Evolutionary conservation across 352 stramenopile species (phyloP).

Genomic region (Ochromonadaceae sp.): DNA sequence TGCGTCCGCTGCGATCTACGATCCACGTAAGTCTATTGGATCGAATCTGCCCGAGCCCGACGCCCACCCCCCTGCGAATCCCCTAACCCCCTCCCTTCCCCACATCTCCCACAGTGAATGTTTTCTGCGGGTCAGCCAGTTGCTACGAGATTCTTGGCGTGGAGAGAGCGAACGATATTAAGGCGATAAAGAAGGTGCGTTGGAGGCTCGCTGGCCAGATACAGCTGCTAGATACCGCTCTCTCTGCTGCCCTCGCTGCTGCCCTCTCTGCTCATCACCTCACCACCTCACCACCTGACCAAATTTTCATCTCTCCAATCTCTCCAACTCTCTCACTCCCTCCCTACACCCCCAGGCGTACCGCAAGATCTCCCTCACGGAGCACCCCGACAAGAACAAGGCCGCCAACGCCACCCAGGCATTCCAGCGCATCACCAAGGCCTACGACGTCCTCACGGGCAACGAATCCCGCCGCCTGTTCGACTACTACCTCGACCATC

Average conservation of each 20-base stretch:
- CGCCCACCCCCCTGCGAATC: too few species aligned
- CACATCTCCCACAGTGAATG: too few species aligned
- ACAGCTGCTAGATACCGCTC: too few species aligned
- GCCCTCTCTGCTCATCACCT: too few species aligned
- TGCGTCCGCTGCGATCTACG: too few species aligned
- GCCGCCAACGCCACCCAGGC: not conserved
- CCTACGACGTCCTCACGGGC: conserved; percentile 8
- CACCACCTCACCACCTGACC: too few species aligned
- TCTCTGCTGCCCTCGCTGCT: too few species aligned
- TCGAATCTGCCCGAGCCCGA: too few species aligned
- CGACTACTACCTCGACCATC: conserved; percentile 15
- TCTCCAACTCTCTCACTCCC: not conserved
- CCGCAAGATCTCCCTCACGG: not conserved
- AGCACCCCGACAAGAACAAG: conserved; percentile 19
- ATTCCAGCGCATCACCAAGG: conserved; percentile 16
- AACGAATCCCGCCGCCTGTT: conserved; percentile 5
- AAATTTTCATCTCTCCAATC: not conserved
- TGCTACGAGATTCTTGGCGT: conserved; percentile 15
- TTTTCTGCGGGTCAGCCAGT: conserved; percentile 3
- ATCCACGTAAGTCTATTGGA: too few species aligned
- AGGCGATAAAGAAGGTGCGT: conserved; percentile 14
- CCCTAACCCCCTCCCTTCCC: too few species aligned
- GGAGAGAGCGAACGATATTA: not conserved
- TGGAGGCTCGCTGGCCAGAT: too few species aligned
- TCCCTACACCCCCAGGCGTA: not conserved